Evolutionary conservation across 345 rosid species (phyloP), one percentile per base, ranked within the genome.

Genomic region (Gossypium mustelinum): DNA sequence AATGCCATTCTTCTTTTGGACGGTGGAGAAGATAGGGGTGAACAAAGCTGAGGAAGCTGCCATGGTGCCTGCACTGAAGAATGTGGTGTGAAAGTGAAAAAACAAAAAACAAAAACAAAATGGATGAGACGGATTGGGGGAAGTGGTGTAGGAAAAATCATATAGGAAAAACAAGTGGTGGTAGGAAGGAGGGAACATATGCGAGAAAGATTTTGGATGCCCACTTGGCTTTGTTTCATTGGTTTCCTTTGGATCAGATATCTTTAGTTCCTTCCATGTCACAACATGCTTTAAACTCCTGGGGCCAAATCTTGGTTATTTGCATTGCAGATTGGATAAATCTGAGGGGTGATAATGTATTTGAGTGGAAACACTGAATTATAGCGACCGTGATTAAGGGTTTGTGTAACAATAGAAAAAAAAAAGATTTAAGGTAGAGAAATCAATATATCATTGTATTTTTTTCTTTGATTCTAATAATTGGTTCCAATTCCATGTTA

Each of bases 181-280:
- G 13, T 48, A 48, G 52, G 52, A 48, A 48, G 52, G 20, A 57
- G 2, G 61, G 17, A 56, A 20, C 12, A 56, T 24, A 56, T 58
- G n/a, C 24, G 17, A 41, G 58, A 55, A 22, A 79, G 89, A 85
- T 86, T 81, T 76, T 68, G 69, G 59, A 13, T 27, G 73, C 16
- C 67, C 77, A 87, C 48, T 50, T 86, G 94, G 87, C 81, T 9
- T 14, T 27, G 14, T 66, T 41, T 62, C 57, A 84, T 89, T 89
- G 87, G 91, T 43, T 65, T 9, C n/a, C 56, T 83, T 48, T 71
- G 79, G 86, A 81, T 85, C 44, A 81, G 57, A 78, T 79, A 81
- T 81, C 51, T 70, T 50, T 71, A 20, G 71, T 20, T 67, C 54
- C 47, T 9, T 7, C 25, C 59, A 56, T 56, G 22, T 17, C 58